Base-by-base conservation (phyloP, 2,329 filamentous ascomycete species). In the Rutstroemia sp. region DNA sequence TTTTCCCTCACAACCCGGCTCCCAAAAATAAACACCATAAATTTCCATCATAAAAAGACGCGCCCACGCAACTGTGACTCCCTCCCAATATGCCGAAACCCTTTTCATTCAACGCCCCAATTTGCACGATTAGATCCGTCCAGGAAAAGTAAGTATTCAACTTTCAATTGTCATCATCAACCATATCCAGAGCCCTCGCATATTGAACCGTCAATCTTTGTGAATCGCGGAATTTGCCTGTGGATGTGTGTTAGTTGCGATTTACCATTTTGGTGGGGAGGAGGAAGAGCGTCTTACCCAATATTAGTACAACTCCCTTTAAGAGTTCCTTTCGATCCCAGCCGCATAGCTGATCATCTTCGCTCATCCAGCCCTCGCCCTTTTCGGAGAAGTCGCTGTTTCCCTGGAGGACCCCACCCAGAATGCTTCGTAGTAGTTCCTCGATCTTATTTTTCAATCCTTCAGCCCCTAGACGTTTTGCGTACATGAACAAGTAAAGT, bases 401-500 rank as follows among this genome's bases (percentile, higher is more conserved):
- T 2, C 88, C 85, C 59, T 79, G 79, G 68, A 79, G 78, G 64
- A 79, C 81, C 51, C 88, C 87, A 7, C 92, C 91, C 49, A 95
- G 77, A 44, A 99, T 75, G 47, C 83, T 87, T 63, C 90, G 87
- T 27, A 97, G 76, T 9, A 99, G 76, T 74, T 99, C 95, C 70
- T 97, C 92, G 2, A 96, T 91, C 74, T 99, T 99, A 56, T 83
- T 79, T 63, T 87, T 84, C 52, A 92, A 75, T 0, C 91, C 91
- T 71, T 99, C 95, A 0, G 91, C 90, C 1, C 94, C 94, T 5
- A 99, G 81, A 0, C 94, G 85, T 74, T 96, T 97, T 3, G 92
- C 92, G 67, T 99, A 99, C 91, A 97, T 97, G 67, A 91, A 87
- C n/a, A 99, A 76, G 67, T 97, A 97, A 1, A 96, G 78, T 57